Base-by-base conservation (phyloP, 495 filamentous ascomycete genomes). In the Neurospora sp. region DNA sequence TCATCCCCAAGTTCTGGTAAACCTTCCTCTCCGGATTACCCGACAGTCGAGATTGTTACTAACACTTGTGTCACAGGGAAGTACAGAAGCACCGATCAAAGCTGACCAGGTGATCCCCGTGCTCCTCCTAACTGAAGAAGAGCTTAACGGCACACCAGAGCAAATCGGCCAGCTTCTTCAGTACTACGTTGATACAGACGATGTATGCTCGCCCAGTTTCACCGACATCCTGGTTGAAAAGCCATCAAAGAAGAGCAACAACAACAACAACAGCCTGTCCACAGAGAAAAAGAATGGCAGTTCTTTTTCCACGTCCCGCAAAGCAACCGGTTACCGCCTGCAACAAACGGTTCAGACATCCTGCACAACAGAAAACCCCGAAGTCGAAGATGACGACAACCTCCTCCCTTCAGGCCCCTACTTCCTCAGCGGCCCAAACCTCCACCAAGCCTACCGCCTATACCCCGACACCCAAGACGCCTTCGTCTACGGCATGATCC, bases 121-220 rank as follows among this genome's bases (percentile, higher is more conserved):
- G 16, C 71, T 72, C 37, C 31, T 61, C 38, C 40, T 72, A 1
- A 72, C 48, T 10, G 71, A 72, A 40, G 46, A 37, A 37, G 71
- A 72, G 22, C 46, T 72, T 1, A 39, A 38, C 35, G 37, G 53
- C 12, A 35, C 53, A 16, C 44, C 71, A 0, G 71, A 69, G 1
- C 31, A 68, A 14, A 61, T 72, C 38, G 27, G 27, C 14, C 31
- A 69, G 11, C 31, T 44, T 20, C 71, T 72, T 14, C 48, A 68
- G n/a, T 61, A 61, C 53, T 72, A 72, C 9, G 71, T 72, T 8
- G 71, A 72, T 12, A 68, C 38, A 40, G 71, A 72, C 20, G 71
- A 87, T 78, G 74, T 85, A 81, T 77, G 81, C 82, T 73, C 82
- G 84, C 16, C 88, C 27, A 53, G 87, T 84, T 79, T 87, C 88